A percentile compares a stretch with the other conserved stretches of the same genome.
Conservation (phyloP, 1,284 basidiomycete genomes). For the Cutaneotrichosporon sp. region DNA sequence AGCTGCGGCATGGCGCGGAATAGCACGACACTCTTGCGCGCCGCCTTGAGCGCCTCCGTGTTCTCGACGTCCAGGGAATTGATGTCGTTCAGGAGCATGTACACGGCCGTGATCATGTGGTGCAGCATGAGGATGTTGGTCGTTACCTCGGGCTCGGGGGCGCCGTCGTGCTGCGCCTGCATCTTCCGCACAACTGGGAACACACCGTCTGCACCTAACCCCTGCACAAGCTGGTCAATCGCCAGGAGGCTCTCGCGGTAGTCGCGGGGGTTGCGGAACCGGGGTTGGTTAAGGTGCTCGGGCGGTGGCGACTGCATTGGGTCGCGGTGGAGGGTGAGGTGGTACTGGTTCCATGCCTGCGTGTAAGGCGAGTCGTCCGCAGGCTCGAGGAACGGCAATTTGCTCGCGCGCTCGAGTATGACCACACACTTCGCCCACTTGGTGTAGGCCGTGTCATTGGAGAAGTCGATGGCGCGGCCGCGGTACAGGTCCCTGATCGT, state of each 20-base stretch:
- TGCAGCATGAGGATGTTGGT: constrained; percentile 41
- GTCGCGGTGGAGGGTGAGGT: constrained; percentile 21
- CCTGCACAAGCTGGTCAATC: constrained; percentile 30
- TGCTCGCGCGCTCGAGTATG: constrained; percentile 45
- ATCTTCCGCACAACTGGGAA: constrained; percentile 36
- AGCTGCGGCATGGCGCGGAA: constrained; percentile 36
- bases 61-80: constrained; percentile 45
- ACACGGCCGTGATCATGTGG: constrained; percentile 38
- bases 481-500: constrained; percentile 44
- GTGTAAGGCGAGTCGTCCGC: constrained; percentile 40
- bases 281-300: constrained; percentile 43
- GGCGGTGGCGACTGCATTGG: constrained; percentile 32
- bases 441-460: constrained; percentile 31
- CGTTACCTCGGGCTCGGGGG: constrained; percentile 29
- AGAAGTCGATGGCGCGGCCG: constrained; percentile 20
- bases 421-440: constrained; percentile 40
- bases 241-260: constrained; percentile 39
- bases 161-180: constrained; percentile 38
- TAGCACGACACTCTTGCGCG: constrained; percentile 36
- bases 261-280: constrained; percentile 40
- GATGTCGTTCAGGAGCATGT: constrained; percentile 48
- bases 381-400: constrained; percentile 42
- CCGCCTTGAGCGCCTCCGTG: constrained; percentile 37
- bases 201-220: constrained; percentile 43
- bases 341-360: constrained; percentile 36